Evolutionary conservation across 2,329 filamentous ascomycete genomes (phyloP).

Genomic region (Colletotrichum eleusines): DNA sequence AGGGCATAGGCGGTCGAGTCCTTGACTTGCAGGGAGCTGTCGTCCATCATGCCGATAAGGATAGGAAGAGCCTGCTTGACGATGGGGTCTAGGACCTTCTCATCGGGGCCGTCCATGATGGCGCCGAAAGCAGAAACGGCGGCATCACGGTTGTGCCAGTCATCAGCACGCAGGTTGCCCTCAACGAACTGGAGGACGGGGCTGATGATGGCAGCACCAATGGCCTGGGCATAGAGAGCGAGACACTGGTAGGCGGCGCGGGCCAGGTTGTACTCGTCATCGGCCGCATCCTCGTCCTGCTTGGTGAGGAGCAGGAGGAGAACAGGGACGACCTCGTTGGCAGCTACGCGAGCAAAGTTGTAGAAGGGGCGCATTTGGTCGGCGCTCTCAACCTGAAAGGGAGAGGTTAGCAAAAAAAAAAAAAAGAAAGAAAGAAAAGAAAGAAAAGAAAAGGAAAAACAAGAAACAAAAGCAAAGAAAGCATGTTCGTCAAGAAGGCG

Average conservation of each 20-base stretch:
- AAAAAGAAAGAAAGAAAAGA: background rate
- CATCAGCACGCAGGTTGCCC: conserved; percentile 86
- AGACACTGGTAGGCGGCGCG: conserved; percentile 96
- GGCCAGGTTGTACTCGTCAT: conserved; percentile 98
- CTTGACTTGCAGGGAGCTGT: conserved; percentile 88
- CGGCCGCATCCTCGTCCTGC: conserved; percentile 96
- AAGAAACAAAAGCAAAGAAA: no score
- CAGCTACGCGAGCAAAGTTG: conserved; percentile 94
- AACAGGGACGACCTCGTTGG: conserved; percentile 93
- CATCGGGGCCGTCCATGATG: conserved; percentile 98
- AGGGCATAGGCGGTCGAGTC: conserved; percentile 97
- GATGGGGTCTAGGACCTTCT: conserved; percentile 90
- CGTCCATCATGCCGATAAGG: conserved; percentile 91
- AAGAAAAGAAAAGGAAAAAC: no score
- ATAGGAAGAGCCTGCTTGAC: conserved; percentile 96
- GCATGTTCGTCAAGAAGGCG: background rate
- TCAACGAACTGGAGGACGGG: conserved; percentile 94
- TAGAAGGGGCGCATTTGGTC: conserved; percentile 92
- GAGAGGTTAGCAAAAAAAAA: conserved; percentile 31
- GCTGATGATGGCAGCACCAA: conserved; percentile 84
- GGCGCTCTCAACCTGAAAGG: conserved; percentile 72
- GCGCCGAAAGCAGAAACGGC: conserved; percentile 97
- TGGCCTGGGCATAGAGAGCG: conserved; percentile 93
- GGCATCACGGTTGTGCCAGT: conserved; percentile 96
- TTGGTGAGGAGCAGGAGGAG: conserved; percentile 90